Conservation (phyloP, 2,329 filamentous ascomycete species). For the Samsoniella hepiali region DNA sequence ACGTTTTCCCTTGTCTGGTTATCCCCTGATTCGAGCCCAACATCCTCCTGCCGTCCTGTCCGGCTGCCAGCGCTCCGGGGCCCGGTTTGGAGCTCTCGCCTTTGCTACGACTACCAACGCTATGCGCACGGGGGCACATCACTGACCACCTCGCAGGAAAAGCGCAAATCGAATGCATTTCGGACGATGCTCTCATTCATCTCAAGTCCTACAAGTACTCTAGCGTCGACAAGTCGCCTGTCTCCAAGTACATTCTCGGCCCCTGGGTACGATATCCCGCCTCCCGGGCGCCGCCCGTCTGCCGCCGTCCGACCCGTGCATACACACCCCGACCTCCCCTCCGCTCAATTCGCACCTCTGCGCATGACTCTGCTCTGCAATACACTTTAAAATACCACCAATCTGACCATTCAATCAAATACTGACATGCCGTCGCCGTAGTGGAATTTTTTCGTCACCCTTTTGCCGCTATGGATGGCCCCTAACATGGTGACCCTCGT, state of each 20-base stretch:
- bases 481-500: slow-evolving; percentile 97
- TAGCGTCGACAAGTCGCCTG: slow-evolving; percentile 89
- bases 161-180: slow-evolving; percentile 70
- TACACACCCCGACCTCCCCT: slow-evolving; percentile 13
- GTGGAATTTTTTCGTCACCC: slow-evolving; percentile 96
- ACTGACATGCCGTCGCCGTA: slow-evolving; percentile 39
- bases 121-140: not conserved
- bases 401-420: not conserved
- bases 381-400: not conserved
- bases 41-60: not conserved
- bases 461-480: slow-evolving; percentile 92
- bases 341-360: not conserved
- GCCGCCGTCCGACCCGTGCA: not conserved
- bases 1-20: not conserved
- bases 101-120: not conserved
- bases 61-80: not conserved
- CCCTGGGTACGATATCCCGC: slow-evolving; percentile 72
- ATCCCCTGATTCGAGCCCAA: not conserved
- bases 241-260: slow-evolving; percentile 89
- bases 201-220: slow-evolving; percentile 97
- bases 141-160: slow-evolving; percentile 28
- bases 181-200: slow-evolving; percentile 85
- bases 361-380: not conserved
- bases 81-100: not conserved
- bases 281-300: not conserved